A percentile compares a stretch with the other conserved stretches of the same genome.
phyloP scores from a whole-genome alignment of 352 stramenopile species.

The Pythium utonaiense region DNA sequence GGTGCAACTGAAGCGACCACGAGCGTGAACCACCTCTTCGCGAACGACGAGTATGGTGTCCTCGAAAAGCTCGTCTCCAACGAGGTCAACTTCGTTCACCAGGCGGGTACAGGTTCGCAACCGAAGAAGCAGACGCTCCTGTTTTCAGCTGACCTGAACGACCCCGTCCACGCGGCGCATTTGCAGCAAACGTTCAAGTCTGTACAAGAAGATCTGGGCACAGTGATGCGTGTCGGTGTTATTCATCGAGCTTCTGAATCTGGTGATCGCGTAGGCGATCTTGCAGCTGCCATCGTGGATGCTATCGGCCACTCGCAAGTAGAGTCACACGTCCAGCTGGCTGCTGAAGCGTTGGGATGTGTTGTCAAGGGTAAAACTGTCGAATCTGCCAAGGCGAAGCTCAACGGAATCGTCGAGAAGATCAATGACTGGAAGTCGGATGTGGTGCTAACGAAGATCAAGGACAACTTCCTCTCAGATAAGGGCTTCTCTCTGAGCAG shows the following conservation, averaged over 20 bases:
- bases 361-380: constrained; percentile 52
- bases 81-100: constrained; percentile 62
- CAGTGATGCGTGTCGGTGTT: constrained; percentile 53
- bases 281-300: constrained; percentile 48
- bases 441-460: constrained; percentile 11
- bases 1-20: not conserved
- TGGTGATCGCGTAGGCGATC: constrained; percentile 30
- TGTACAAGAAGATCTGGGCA: constrained; percentile 63
- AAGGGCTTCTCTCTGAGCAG: not conserved
- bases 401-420: constrained; percentile 39
- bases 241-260: constrained; percentile 32
- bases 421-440: constrained; percentile 17
- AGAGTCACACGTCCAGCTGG: constrained; percentile 45
- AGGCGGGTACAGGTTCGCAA: constrained; percentile 32
- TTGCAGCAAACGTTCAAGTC: constrained; percentile 57
- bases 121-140: constrained; percentile 78
- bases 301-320: constrained; percentile 51
- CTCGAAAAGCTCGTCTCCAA: constrained; percentile 44
- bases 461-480: not conserved
- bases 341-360: constrained; percentile 53
- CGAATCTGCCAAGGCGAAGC: constrained; percentile 44
- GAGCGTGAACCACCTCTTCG: constrained; percentile 40
- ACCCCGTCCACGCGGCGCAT: constrained; percentile 52
- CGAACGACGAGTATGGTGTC: constrained; percentile 54
- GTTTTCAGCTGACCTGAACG: constrained; percentile 48